A percentile compares a stretch with the other conserved stretches of the same genome.
Evolutionary conservation across 176 grass and related monocot genomes (phyloP).

Genomic region (Alloteropsis semialata): DNA sequence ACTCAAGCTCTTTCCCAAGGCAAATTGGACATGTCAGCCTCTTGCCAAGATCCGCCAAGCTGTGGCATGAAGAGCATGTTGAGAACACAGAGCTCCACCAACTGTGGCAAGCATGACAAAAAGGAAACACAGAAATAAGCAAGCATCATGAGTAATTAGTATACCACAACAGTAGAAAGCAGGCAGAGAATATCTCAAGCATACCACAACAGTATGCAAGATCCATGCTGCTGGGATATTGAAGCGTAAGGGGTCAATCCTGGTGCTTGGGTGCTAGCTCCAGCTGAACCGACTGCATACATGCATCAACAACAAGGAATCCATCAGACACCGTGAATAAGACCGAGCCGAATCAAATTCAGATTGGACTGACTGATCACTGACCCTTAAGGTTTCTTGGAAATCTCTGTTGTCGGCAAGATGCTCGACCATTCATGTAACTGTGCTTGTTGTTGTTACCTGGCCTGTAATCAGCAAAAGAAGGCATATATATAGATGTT

Average conservation of each 20-base stretch:
- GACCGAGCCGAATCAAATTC: not conserved
- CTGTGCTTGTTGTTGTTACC: slow-evolving; percentile 76
- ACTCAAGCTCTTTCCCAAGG: too few relatives aligned
- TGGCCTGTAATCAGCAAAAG: slow-evolving; percentile 57
- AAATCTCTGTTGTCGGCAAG: slow-evolving; percentile 58
- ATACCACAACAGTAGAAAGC: too few relatives aligned
- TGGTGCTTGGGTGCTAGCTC: slow-evolving; percentile 34
- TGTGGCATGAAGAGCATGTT: too few relatives aligned
- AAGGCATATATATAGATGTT: too few relatives aligned
- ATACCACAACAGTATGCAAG: too few relatives aligned
- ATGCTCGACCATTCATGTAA: slow-evolving; percentile 94
- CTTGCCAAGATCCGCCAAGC: too few relatives aligned
- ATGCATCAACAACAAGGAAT: not conserved
- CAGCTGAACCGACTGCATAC: slow-evolving; percentile 59
- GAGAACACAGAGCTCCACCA: too few relatives aligned
- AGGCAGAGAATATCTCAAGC: too few relatives aligned
- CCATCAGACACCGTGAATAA: not conserved
- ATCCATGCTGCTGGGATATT: slow-evolving; percentile 66
- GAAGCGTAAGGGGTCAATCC: slow-evolving; percentile 35
- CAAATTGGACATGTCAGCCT: too few relatives aligned
- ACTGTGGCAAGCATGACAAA: too few relatives aligned
- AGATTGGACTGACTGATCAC: slow-evolving; percentile 5
- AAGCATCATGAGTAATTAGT: too few relatives aligned
- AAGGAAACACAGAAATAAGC: too few relatives aligned
- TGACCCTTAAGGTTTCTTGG: slow-evolving; percentile 74